Base-by-base conservation (phyloP, 129 eudicot genomes). In the Lonicera japonica region DNA sequence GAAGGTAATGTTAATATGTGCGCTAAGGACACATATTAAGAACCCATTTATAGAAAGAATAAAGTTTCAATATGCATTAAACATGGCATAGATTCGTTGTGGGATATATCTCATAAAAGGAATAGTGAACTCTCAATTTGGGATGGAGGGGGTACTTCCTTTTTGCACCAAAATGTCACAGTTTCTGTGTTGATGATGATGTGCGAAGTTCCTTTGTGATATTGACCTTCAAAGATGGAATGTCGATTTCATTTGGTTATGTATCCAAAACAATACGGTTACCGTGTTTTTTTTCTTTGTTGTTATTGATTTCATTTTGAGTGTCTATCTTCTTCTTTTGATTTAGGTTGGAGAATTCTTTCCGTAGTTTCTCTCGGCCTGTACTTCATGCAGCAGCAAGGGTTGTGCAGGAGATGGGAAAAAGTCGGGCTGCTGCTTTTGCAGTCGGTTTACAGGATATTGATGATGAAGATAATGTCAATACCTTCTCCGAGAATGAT, bases 341-440 rank as follows among this genome's bases (percentile, higher is more conserved):
- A 51, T 73, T 64, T 77, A 92, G 98, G 81, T 65, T 92, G 66
- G 96, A 92, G 70, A 82, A 90, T 72, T 80, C 96, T 55, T 92
- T 92, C 54, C 86, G 96, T 48, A 92, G 98, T 76, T 87, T 80
- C 82, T 92, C 98, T n/a, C 81, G 98, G 48, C 98, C 98, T 56
- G 95, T 87, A 29, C 94, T 92, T 63, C 98, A 92, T 82, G 90
- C 96, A 60, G 96, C 98, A 19, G 88, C 96, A 15, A 82, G 98
- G 66, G 95, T 92, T 54, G 96, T 92, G 48, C 98, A 92, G 78
- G 98, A 92, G 77, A 85, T 92, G 96, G 98, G 96, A 24, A 92
- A 80, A 87, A 92, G 98, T 65, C 95, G 96, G 54, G 96, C 98
- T 61, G 98, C 96, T 61, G 95, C 98, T 21, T 84, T 92, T 76